phyloP scores from a whole-genome alignment of 2,329 filamentous ascomycete genomes.

The Exophiala alcalophila region DNA sequence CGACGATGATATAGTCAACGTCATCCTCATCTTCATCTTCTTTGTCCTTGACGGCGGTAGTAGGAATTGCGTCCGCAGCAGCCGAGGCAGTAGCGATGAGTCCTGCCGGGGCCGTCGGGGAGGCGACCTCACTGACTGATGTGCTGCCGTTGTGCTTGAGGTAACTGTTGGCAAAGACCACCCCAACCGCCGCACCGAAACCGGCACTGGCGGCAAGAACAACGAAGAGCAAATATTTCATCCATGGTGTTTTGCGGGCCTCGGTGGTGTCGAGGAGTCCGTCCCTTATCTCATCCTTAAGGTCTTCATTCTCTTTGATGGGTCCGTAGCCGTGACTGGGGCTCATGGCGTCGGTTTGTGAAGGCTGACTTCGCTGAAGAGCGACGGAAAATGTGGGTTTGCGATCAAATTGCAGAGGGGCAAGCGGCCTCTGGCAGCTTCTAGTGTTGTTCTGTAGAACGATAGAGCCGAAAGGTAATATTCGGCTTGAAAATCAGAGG shows the following conservation, averaged over 20 bases:
- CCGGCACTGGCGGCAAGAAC: conserved; percentile 11
- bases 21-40: conserved; percentile 1
- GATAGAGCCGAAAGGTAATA: no score
- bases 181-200: conserved; percentile 8
- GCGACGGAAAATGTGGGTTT: not conserved
- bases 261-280: not conserved
- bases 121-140: not conserved
- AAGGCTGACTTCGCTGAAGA: conserved; percentile 1
- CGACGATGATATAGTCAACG: not conserved
- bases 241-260: conserved; percentile 7
- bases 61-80: conserved; percentile 7
- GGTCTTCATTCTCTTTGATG: conserved; percentile 11
- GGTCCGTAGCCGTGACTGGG: conserved; percentile 16
- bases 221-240: conserved; percentile 11
- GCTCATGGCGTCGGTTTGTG: conserved; percentile 6
- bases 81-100: not conserved
- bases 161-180: conserved; percentile 3
- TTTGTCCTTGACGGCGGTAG: conserved; percentile 6
- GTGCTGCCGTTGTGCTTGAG: conserved; percentile 4
- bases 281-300: conserved; percentile 4
- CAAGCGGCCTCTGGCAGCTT: no score
- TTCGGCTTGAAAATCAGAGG: no score
- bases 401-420: conserved; percentile 1
- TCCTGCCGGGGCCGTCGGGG: no score
- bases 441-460: no score